Evolutionary conservation across 2,329 filamentous ascomycete species (phyloP).

Genomic region (Colletotrichum echinochloae): DNA sequence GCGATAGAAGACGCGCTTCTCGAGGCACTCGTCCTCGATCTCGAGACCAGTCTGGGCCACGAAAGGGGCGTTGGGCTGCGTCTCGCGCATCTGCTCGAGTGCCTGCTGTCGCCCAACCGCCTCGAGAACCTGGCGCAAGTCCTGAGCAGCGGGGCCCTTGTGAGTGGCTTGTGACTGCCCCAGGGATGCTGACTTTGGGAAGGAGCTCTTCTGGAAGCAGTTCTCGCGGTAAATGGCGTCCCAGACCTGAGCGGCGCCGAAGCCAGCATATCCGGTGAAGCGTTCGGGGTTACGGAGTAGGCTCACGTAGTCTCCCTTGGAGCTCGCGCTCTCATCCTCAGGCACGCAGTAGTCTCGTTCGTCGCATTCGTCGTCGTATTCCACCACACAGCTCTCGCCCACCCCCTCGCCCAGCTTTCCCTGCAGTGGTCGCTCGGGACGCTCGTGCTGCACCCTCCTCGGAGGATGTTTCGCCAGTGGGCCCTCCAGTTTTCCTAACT

Average conservation of each 20-base stretch:
- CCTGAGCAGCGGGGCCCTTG: conserved; percentile 66
- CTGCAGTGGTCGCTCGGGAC: conserved; percentile 79
- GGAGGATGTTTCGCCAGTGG: conserved; percentile 91
- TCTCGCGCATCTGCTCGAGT: conserved; percentile 70
- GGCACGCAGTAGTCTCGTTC: conserved; percentile 96
- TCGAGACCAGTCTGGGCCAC: conserved; percentile 76
- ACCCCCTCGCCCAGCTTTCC: conserved; percentile 87
- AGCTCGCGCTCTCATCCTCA: conserved; percentile 88
- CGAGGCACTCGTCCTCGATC: conserved; percentile 90
- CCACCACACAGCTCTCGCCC: conserved; percentile 94
- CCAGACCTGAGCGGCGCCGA: conserved; percentile 91
- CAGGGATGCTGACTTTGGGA: conserved; percentile 68
- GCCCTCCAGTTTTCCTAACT: conserved; percentile 91
- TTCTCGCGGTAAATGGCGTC: conserved; percentile 97
- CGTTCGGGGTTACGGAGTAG: conserved; percentile 92
- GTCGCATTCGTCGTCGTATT: conserved; percentile 97
- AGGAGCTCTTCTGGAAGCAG: conserved; percentile 83
- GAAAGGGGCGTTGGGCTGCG: conserved; percentile 66
- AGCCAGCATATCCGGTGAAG: conserved; percentile 93
- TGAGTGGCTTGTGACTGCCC: conserved; percentile 57
- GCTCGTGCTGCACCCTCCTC: conserved; percentile 75
- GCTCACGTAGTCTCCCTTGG: conserved; percentile 96
- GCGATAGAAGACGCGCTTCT: conserved; percentile 98
- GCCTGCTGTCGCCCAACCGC: conserved; percentile 70
- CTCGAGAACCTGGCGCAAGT: conserved; percentile 72